Evolutionary conservation across 371 early-diverging fungal genomes (phyloP).

Genomic region (Rhizopus stolonifer): DNA sequence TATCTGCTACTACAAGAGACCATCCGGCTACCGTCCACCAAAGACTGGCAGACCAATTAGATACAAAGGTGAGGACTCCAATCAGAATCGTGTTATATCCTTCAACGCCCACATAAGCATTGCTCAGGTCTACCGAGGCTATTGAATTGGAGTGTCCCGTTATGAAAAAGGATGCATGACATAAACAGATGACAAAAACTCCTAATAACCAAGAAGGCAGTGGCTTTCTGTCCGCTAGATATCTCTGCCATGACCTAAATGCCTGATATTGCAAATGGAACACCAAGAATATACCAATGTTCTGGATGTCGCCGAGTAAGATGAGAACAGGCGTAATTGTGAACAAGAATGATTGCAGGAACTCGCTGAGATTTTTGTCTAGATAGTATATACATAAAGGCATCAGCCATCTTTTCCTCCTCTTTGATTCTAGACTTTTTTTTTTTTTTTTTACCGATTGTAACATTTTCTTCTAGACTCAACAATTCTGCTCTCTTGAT

Average conservation of each 20-base stretch:
- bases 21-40: constrained; percentile 67
- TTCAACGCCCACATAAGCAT: constrained; percentile 75
- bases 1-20: constrained; percentile 26
- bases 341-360: constrained; percentile 32
- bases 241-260: constrained; percentile 37
- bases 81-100: constrained; percentile 62
- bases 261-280: constrained; percentile 53
- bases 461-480: constrained; percentile 3
- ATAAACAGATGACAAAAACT: constrained; percentile 28
- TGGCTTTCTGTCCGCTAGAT: constrained; percentile 3
- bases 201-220: constrained; percentile 27
- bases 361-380: constrained; percentile 13
- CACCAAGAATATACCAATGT: constrained; percentile 57
- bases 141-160: constrained; percentile 80
- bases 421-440: neutral
- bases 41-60: constrained; percentile 73
- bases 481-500: constrained; percentile 29
- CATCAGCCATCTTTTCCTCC: too few species aligned
- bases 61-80: constrained; percentile 65
- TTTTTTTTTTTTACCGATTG: neutral
- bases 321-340: constrained; percentile 51
- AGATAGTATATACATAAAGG: neutral
- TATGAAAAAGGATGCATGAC: constrained; percentile 62
- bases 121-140: constrained; percentile 75
- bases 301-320: constrained; percentile 61